Base-by-base conservation (phyloP, 2,329 filamentous ascomycete genomes). In the Ophiocordyceps camponoti-saundersi region DNA sequence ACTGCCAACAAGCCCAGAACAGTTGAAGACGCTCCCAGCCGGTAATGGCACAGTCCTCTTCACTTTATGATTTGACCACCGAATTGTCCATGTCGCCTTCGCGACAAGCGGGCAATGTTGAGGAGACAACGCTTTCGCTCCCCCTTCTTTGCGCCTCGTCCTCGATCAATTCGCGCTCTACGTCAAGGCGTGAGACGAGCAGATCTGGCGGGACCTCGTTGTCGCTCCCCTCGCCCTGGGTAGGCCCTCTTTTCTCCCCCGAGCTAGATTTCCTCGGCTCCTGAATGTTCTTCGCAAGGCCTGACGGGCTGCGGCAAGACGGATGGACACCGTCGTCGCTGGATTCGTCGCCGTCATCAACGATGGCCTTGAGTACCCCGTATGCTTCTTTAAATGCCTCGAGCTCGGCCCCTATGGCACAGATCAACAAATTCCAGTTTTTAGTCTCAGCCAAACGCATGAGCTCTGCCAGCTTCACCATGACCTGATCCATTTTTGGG, bases 371-470 rank as follows among this genome's bases (percentile, higher is more conserved):
- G n/a, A 85, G 62, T 41, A 85, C 66, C 3, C 66, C 60, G 53
- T 72, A 70, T 1, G 79, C 79, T 54, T 80, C 73, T 30, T 65
- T 65, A 50, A 85, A 79, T 2, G 80, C 80, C 49, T 82, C 79
- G 1, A 84, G 57, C 58, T 86, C 85, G 0, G 85, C 84, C 0
- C 83, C 82, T 32, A 90, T 78, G 12, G 82, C 83, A 46, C 77
- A 84, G 5, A 88, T 79, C 18, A 90, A 67, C 16, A 89, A 64
- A 48, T 82, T 88, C 84, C 85, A 90, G 16, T 72, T 70, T 48
- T 74, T 74, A 1, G 68, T 64, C 50, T 83, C 75, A 0, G 80
- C 80, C 2, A 71, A 57, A 1, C 68, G 63, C 23, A 79, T 55
- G 20, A 72, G 69, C 16, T 67, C 61, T 46, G 79, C 70, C 4